phyloP scores from a whole-genome alignment of 164 flowering plant genomes.

The Liriodendron chinense region DNA sequence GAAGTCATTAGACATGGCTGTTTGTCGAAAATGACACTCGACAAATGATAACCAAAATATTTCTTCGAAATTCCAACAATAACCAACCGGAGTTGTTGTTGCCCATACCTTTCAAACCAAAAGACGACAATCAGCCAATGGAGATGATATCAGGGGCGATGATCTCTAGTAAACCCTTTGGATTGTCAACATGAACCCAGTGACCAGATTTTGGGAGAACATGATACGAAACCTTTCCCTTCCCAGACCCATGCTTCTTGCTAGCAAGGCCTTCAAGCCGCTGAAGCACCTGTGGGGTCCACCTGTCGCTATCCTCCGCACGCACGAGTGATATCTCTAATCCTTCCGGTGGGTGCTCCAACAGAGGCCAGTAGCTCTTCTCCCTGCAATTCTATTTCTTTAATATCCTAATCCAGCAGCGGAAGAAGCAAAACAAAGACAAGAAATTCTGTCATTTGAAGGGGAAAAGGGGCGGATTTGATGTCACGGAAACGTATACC shows the following conservation, averaged over 20 bases:
- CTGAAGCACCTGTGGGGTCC: conserved; percentile 55
- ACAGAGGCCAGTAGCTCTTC: conserved; percentile 69
- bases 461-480: not conserved
- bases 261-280: conserved; percentile 52
- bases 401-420: not conserved
- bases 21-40: not conserved
- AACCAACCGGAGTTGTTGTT: not conserved
- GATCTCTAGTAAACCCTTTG: conserved; percentile 83
- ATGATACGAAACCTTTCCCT: conserved; percentile 62
- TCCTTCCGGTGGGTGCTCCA: conserved; percentile 82
- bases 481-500: not conserved
- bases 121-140: conserved; percentile 19
- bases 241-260: conserved; percentile 25
- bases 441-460: not conserved
- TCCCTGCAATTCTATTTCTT: conserved; percentile 40
- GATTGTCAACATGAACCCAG: conserved; percentile 97
- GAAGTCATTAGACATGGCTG: not conserved
- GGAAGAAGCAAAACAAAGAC: not conserved
- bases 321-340: conserved; percentile 60
- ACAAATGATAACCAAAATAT: not conserved
- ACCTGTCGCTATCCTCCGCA: conserved; percentile 94
- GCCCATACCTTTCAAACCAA: not conserved
- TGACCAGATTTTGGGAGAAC: conserved; percentile 86
- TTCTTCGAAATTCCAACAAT: not conserved
- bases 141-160: conserved; percentile 62